Evolutionary conservation across 1,284 basidiomycete genomes (phyloP), one percentile per base, ranked within the genome.

Genomic region (Cerioporus squamosus): DNA sequence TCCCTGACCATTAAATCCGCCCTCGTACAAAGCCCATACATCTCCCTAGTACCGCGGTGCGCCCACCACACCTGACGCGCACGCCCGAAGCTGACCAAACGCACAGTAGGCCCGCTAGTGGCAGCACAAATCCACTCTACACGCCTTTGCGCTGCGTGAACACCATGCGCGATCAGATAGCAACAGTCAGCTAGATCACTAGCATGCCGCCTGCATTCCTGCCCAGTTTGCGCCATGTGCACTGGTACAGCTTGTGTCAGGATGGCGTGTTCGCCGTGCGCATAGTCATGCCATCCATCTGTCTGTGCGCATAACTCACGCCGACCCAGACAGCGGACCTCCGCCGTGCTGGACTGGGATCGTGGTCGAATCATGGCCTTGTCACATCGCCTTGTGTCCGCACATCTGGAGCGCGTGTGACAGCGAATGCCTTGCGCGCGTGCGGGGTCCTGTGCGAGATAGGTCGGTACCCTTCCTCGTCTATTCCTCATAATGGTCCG

Each of bases 161-260:
- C 45, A 18, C 31, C 51, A 22, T 53, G 51, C 43, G 43, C 14
- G 44, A 45, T 45, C 42, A 44, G 51, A 53, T 53, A 45, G 31
- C 23, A n/a, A 17, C 20, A 8, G 12, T 26, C 23, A 10, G 15
- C 33, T 10, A 36, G 33, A 36, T 36, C 33, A 36, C 12, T 36
- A 12, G 8, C 14, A 14, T 15, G 33, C 12, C 42, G 6, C 33
- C 26, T 36, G 33, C 33, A 36, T 8, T 36, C 2, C 14, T 36
- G 33, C 6, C 12, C 10, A 9, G 33, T 36, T 6, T 12, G 33
- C 33, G 33, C 33, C 14, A 18, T 9, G 9, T n/a, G n/a, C n/a
- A 33, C 18, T 36, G 17, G 9, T 36, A 44, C 44, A 24, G 44
- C 44, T 20, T 44, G 44, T 44, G 45, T 47, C 45, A 47, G 24